Conservation (phyloP, 805 yeast species). For the Saccharomycopsis oosterbeekiorum region DNA sequence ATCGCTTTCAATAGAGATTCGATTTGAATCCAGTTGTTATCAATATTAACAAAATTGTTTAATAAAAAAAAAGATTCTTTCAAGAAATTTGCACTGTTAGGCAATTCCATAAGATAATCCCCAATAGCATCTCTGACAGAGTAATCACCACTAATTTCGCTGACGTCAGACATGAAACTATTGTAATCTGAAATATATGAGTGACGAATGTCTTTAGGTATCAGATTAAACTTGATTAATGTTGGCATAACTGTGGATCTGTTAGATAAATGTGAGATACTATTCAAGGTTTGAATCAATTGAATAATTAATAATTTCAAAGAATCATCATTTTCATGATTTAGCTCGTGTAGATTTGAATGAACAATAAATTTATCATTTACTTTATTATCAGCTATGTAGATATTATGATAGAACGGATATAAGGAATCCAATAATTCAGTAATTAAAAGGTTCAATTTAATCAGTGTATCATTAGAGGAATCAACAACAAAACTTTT, state of each 20-base stretch:
- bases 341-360: neutral
- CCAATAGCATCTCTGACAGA: conserved; percentile 52
- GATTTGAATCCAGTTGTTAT: conserved; percentile 23
- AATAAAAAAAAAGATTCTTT: conserved; percentile 27
- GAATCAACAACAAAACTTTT: conserved; percentile 10
- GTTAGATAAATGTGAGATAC: conserved; percentile 18
- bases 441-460: conserved; percentile 1
- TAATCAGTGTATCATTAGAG: neutral
- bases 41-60: conserved; percentile 3
- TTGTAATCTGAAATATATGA: conserved; percentile 41
- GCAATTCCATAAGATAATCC: conserved; percentile 45
- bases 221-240: conserved; percentile 14
- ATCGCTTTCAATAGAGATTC: conserved; percentile 36
- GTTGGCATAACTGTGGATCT: neutral
- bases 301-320: conserved; percentile 26
- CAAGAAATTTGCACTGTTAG: conserved; percentile 20
- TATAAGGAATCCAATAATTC: conserved; percentile 5
- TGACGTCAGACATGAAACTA: conserved; percentile 58
- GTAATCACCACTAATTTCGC: conserved; percentile 51
- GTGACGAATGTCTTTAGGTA: conserved; percentile 12
- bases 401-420: conserved; percentile 9
- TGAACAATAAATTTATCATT: conserved; percentile 9
- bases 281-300: conserved; percentile 27
- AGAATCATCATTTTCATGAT: conserved; percentile 6
- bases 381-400: neutral